Evolutionary conservation across 345 rosid species (phyloP).

Genomic region (Clarkia xantiana): DNA sequence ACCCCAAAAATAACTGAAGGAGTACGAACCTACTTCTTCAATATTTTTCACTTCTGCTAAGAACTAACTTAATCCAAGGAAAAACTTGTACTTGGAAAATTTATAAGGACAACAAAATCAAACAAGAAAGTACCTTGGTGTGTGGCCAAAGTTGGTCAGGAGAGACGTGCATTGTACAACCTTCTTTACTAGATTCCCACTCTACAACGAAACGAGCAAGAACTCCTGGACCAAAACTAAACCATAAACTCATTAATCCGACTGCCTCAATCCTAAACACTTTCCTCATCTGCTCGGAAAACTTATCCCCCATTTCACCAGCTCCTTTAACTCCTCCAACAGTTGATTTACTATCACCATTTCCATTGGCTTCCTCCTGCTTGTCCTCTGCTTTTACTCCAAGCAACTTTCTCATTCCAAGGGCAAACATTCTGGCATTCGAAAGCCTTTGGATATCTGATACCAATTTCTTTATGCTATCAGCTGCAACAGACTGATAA

Average conservation of each 20-base stretch:
- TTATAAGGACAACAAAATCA: neutral
- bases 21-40: no score
- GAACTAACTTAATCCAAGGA: neutral
- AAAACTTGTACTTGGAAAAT: no score
- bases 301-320: constrained; percentile 58
- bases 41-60: no score
- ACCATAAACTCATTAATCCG: constrained; percentile 93
- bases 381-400: constrained; percentile 79
- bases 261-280: constrained; percentile 93
- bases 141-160: constrained; percentile 99
- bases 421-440: constrained; percentile 86
- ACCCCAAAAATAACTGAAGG: no score
- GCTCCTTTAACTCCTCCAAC: constrained; percentile 50
- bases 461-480: constrained; percentile 84
- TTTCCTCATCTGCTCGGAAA: constrained; percentile 67
- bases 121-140: constrained; percentile 49
- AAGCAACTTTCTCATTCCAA: constrained; percentile 88
- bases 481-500: constrained; percentile 83
- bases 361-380: constrained; percentile 41
- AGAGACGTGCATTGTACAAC: constrained; percentile 99
- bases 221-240: constrained; percentile 80
- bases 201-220: constrained; percentile 96
- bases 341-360: constrained; percentile 33
- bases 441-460: constrained; percentile 90
- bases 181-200: constrained; percentile 96